A percentile compares a stretch with the other conserved stretches of the same genome.
phyloP scores from a whole-genome alignment of 257 asterid species.

The Leonotis leonurus region DNA sequence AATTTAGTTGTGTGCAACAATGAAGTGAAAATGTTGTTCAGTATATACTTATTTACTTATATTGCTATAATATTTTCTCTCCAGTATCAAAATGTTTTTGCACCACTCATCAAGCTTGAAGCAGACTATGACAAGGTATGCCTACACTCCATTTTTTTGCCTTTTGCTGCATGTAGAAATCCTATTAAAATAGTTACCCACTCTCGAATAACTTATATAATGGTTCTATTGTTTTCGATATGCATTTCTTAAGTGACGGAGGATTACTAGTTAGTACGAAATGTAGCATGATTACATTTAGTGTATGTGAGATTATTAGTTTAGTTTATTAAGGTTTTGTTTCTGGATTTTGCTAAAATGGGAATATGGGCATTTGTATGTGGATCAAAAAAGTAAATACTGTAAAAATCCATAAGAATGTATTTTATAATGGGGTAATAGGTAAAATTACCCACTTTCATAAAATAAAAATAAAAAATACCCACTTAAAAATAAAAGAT shows the following conservation, averaged over 20 bases:
- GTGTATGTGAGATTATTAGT: not conserved
- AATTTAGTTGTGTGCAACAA: not conserved
- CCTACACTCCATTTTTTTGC: not conserved
- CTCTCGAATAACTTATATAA: not conserved
- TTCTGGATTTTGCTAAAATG: not conserved
- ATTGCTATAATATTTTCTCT: constrained; percentile 19
- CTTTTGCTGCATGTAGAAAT: not conserved
- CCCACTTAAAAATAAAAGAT: no score
- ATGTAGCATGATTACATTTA: not conserved
- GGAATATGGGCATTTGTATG: not conserved
- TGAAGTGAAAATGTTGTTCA: not conserved
- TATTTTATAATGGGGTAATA: not conserved
- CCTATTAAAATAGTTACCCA: not conserved
- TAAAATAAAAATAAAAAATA: no score
- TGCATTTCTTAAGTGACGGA: not conserved
- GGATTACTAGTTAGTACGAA: not conserved
- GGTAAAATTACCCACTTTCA: no score
- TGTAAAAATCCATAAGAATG: not conserved
- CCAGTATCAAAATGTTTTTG: constrained; percentile 98
- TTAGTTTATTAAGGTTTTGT: not conserved
- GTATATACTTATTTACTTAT: constrained; percentile 11
- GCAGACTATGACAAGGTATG: constrained; percentile 98
- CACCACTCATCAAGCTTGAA: constrained; percentile 97
- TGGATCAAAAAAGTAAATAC: not conserved
- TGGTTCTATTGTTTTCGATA: not conserved